A percentile compares a stretch with the other conserved stretches of the same genome.
phyloP scores from a whole-genome alignment of 202 grass and related monocot genomes.

The Panicum hallii region DNA sequence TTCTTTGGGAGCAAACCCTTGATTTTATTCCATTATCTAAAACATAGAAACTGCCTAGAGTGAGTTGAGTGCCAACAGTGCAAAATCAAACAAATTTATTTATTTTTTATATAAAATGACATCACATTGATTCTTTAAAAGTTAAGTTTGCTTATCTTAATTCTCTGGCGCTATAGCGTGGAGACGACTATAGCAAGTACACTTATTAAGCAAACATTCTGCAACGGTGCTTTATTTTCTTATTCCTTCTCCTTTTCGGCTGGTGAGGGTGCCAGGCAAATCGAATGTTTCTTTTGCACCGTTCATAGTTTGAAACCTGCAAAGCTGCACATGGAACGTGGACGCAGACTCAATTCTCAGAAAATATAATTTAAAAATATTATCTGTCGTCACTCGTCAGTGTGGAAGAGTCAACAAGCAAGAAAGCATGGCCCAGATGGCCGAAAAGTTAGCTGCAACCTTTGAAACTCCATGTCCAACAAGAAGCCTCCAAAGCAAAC shows the following conservation, averaged over 20 bases:
- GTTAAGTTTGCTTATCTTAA: background rate
- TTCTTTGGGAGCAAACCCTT: too few species aligned
- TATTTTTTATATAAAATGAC: background rate
- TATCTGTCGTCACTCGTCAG: constrained; percentile 16
- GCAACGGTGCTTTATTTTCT: background rate
- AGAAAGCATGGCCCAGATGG: constrained; percentile 45
- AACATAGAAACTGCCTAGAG: too few species aligned
- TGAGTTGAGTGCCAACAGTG: too few species aligned
- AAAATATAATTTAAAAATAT: background rate
- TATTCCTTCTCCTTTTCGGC: background rate
- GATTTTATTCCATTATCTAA: too few species aligned
- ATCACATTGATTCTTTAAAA: background rate
- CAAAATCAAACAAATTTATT: too few species aligned
- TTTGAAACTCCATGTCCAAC: constrained; percentile 55
- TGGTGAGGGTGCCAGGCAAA: background rate
- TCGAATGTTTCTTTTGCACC: constrained; percentile 14
- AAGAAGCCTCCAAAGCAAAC: constrained; percentile 53
- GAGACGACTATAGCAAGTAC: background rate
- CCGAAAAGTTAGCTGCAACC: constrained; percentile 54
- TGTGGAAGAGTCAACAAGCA: constrained; percentile 55
- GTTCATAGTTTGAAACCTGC: constrained; percentile 4
- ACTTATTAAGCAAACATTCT: background rate
- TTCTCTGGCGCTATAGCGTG: background rate
- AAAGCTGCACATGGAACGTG: background rate
- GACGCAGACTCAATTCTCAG: background rate